Conservation (phyloP, 768 basidiomycete species). For the Cyathus striatus region DNA sequence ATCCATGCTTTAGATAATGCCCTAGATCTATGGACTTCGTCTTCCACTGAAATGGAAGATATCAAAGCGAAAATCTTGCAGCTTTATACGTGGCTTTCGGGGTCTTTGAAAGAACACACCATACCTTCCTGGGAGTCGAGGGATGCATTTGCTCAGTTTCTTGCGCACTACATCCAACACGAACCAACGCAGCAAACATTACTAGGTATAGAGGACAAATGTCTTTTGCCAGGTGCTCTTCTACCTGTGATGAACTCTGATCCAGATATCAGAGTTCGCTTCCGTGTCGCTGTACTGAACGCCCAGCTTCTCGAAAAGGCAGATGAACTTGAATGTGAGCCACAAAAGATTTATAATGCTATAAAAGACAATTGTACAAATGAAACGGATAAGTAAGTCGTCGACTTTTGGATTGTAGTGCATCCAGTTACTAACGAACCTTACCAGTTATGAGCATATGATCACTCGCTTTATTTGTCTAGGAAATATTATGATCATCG, state of each 20-base stretch:
- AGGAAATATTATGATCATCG: conserved; percentile 76
- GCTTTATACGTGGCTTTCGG: conserved; percentile 53
- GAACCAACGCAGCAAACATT: conserved; percentile 55
- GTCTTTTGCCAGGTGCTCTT: conserved; percentile 30
- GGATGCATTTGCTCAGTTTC: conserved; percentile 57
- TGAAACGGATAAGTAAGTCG: conserved; percentile 46
- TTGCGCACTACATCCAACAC: conserved; percentile 55
- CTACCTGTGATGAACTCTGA: conserved; percentile 58
- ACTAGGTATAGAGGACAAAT: conserved; percentile 20
- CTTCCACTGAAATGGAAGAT: conserved; percentile 22
- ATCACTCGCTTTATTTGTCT: conserved; percentile 66
- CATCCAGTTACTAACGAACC: background rate
- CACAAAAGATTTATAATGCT: conserved; percentile 37
- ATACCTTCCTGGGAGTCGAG: conserved; percentile 64
- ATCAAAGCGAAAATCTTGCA: conserved; percentile 38
- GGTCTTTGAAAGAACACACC: conserved; percentile 30
- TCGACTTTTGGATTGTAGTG: background rate
- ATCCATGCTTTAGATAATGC: conserved; percentile 66
- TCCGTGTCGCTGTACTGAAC: conserved; percentile 61
- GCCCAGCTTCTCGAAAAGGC: conserved; percentile 53
- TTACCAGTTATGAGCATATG: conserved; percentile 64
- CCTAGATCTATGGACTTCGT: conserved; percentile 48
- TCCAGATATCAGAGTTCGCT: conserved; percentile 78
- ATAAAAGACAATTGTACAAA: conserved; percentile 41
- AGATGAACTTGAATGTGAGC: conserved; percentile 21